Percentiles rank a stretch among this genome's conserved stretches.
These are phyloP conservation scores for Alternaria novae-zelandiae DNA, from an alignment of 2,329 filamentous ascomycete species.

Conservation along the genomic window DNA sequence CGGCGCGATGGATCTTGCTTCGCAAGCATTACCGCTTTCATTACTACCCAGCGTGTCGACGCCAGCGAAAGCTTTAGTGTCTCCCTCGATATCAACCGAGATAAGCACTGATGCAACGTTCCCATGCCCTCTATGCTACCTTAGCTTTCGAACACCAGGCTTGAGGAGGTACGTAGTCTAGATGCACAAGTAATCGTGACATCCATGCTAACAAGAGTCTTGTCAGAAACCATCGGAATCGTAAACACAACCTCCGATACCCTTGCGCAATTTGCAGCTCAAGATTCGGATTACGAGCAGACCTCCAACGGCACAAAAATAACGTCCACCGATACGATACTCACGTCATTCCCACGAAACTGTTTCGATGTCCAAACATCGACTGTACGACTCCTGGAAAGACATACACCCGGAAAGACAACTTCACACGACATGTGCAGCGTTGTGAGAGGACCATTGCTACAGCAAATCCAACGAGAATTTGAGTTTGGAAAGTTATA, in stretches of 20 bases:
- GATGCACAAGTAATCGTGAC: not conserved
- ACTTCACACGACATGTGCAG: not conserved
- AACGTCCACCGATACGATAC: not conserved
- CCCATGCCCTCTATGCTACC: not conserved
- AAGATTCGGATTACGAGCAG: not conserved
- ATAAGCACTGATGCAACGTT: not conserved
- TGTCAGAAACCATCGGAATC: not conserved
- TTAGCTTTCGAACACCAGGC: not conserved
- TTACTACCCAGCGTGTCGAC: too few relatives aligned
- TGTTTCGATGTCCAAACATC: not conserved
- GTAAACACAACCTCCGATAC: not conserved
- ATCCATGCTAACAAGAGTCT: not conserved
- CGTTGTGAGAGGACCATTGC: not conserved
- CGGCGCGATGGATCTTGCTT: too few relatives aligned
- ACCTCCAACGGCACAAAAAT: not conserved
- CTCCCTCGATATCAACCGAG: not conserved
- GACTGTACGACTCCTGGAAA: not conserved
- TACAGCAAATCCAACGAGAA: not conserved
- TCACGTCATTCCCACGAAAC: not conserved
- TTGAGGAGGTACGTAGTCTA: not conserved
- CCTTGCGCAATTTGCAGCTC: not conserved
- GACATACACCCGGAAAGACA: not conserved
- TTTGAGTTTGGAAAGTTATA: not conserved
- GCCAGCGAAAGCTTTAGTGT: too few relatives aligned
- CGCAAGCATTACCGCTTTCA: too few relatives aligned